These are phyloP conservation scores for Linderniella brevidens DNA, from an alignment of 257 asterid genomes.

Conservation along the genomic window DNA sequence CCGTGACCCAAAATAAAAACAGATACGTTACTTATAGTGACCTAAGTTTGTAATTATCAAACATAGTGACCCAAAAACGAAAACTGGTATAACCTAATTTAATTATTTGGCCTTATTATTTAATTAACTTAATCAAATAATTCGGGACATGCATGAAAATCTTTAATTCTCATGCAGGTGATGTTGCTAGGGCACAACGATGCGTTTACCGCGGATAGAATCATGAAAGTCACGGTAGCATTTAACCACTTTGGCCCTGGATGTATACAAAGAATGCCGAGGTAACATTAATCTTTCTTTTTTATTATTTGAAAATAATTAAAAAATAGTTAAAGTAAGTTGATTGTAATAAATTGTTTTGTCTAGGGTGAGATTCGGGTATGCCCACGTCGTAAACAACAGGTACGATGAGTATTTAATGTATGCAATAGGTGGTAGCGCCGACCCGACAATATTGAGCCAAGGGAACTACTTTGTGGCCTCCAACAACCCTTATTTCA, in stretches of 20 bases:
- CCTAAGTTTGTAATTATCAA: too few species aligned
- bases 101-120: too few species aligned
- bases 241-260: constrained; percentile 87
- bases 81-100: too few species aligned
- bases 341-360: too few species aligned
- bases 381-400: constrained; percentile 77
- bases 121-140: not conserved
- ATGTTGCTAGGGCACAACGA: constrained; percentile 69
- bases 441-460: constrained; percentile 76
- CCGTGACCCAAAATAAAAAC: too few species aligned
- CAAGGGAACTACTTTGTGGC: constrained; percentile 86
- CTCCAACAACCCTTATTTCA: constrained; percentile 13
- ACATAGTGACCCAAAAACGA: too few species aligned
- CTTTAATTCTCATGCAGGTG: constrained; percentile 15
- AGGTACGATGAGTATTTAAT: constrained; percentile 57
- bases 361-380: constrained; percentile 54
- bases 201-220: constrained; percentile 36
- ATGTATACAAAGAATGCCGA: constrained; percentile 78
- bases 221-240: constrained; percentile 61
- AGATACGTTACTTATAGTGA: too few species aligned
- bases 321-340: too few species aligned
- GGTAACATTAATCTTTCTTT: not conserved
- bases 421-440: constrained; percentile 94
- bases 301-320: too few species aligned
- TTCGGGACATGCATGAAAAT: not conserved